A percentile compares a stretch with the other conserved stretches of the same genome.
These are phyloP conservation scores for Asterionellopsis glacialis DNA, from an alignment of 108 stramenopile species.

Conservation along the genomic window DNA sequence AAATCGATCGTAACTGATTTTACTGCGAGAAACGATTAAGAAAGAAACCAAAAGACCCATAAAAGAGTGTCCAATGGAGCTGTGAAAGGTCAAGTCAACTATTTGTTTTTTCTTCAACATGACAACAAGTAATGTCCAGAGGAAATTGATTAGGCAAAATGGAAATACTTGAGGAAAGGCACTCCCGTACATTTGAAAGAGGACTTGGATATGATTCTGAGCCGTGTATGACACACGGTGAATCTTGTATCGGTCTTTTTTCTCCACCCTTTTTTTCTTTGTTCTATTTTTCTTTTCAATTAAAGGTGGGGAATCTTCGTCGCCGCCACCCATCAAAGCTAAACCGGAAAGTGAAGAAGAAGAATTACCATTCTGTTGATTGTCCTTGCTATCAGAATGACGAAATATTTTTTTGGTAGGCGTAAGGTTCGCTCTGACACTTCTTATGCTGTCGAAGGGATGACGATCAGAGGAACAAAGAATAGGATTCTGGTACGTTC, in stretches of 20 bases:
- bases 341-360: too few relatives aligned
- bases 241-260: not conserved
- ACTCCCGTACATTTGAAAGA: constrained; percentile 30
- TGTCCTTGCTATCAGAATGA: too few relatives aligned
- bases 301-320: too few relatives aligned
- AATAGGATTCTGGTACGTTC: not conserved
- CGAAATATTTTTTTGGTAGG: too few relatives aligned
- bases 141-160: constrained; percentile 15
- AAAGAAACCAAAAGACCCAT: constrained; percentile 22
- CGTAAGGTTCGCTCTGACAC: too few relatives aligned
- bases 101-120: constrained; percentile 7
- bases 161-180: constrained; percentile 22
- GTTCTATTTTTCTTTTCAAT: not conserved
- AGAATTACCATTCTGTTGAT: too few relatives aligned
- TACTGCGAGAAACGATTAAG: constrained; percentile 17
- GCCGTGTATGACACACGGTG: constrained; percentile 1
- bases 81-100: constrained; percentile 14
- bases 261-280: not conserved
- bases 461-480: too few relatives aligned
- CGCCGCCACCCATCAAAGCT: too few relatives aligned
- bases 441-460: too few relatives aligned
- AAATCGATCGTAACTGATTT: constrained; percentile 21
- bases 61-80: constrained; percentile 31
- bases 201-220: constrained; percentile 16
- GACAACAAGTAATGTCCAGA: constrained; percentile 4